phyloP scores from a whole-genome alignment of 495 filamentous ascomycete species.

The Penicillium waksmanii region DNA sequence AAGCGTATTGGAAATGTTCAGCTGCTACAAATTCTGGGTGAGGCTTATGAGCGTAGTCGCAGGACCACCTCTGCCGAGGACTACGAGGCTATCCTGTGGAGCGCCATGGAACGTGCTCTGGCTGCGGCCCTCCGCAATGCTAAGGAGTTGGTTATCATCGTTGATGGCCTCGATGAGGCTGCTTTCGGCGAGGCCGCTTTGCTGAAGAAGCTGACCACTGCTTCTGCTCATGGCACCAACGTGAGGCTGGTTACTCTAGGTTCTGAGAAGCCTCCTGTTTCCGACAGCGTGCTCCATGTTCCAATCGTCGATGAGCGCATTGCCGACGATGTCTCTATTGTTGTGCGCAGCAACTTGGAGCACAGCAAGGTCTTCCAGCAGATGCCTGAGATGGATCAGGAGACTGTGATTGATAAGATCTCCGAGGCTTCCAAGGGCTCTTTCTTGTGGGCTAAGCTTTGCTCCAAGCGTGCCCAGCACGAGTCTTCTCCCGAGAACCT shows the following conservation, averaged over 20 bases:
- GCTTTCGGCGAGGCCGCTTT: constrained; percentile 32
- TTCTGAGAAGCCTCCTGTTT: constrained; percentile 28
- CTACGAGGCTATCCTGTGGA: constrained; percentile 34
- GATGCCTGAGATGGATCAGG: constrained; percentile 31
- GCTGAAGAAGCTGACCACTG: constrained; percentile 27
- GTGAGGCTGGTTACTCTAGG: constrained; percentile 39
- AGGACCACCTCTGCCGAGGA: constrained; percentile 26
- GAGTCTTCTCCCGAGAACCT: constrained; percentile 31
- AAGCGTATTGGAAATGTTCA: constrained; percentile 43
- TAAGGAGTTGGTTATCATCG: constrained; percentile 39
- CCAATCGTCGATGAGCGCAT: constrained; percentile 26
- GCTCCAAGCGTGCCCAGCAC: constrained; percentile 29
- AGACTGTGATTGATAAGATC: constrained; percentile 39
- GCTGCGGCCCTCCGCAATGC: constrained; percentile 31
- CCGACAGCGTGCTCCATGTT: constrained; percentile 20
- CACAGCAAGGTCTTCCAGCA: constrained; percentile 18
- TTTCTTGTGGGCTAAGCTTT: constrained; percentile 46
- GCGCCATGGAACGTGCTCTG: constrained; percentile 25
- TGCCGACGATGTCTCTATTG: constrained; percentile 31
- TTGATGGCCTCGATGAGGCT: constrained; percentile 44
- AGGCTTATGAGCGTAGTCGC: constrained; percentile 34
- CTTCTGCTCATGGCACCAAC: constrained; percentile 28
- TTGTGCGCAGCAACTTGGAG: constrained; percentile 28
- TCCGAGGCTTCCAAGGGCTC: constrained; percentile 39
- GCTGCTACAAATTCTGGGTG: constrained; percentile 37